These are phyloP conservation scores for Imleria badia DNA, from an alignment of 768 basidiomycete genomes.

Conservation along the genomic window DNA sequence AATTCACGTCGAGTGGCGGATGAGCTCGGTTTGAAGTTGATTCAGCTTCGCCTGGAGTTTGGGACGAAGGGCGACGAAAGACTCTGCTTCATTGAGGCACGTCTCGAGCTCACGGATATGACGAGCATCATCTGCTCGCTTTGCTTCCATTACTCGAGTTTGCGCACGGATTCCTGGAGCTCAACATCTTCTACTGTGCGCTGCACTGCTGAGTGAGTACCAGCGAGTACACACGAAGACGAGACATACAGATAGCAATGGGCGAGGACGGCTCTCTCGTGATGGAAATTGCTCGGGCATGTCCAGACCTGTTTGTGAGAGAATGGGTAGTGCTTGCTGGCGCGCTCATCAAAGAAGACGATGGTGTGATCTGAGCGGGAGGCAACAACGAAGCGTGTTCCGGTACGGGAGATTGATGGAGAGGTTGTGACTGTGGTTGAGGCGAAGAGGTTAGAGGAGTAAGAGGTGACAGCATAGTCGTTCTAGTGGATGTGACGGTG, in stretches of 20 bases:
- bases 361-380: constrained; percentile 15
- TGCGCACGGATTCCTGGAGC: constrained; percentile 81
- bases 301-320: constrained; percentile 8
- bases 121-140: constrained; percentile 83
- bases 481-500: constrained; percentile 28
- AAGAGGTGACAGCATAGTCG: constrained; percentile 40
- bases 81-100: constrained; percentile 80
- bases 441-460: constrained; percentile 35
- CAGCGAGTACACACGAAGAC: not conserved
- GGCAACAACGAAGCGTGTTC: constrained; percentile 7
- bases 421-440: constrained; percentile 23
- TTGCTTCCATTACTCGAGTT: constrained; percentile 80
- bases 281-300: constrained; percentile 16
- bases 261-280: constrained; percentile 30
- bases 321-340: constrained; percentile 1
- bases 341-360: constrained; percentile 17
- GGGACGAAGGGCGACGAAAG: constrained; percentile 79
- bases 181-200: constrained; percentile 54
- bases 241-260: constrained; percentile 18
- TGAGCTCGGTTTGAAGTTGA: constrained; percentile 76
- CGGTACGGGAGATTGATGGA: constrained; percentile 21
- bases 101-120: constrained; percentile 82
- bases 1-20: constrained; percentile 72
- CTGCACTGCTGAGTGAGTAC: constrained; percentile 16
- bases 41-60: constrained; percentile 90